Evolutionary conservation across 2,329 filamentous ascomycete species (phyloP), one percentile per base, ranked within the genome.

Genomic region (Fusarium coicis): DNA sequence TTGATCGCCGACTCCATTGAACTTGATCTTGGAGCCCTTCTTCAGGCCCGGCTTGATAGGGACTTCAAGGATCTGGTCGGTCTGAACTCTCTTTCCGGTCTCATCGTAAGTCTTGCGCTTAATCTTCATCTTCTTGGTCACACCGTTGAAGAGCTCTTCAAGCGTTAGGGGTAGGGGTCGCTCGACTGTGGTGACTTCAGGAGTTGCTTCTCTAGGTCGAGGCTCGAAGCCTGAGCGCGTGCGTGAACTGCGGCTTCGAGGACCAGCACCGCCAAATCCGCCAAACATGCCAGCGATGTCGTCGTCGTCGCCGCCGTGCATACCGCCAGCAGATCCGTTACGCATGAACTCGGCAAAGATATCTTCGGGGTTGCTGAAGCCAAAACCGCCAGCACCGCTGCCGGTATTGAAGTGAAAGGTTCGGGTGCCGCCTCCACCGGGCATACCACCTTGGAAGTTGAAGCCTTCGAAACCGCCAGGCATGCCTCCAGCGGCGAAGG

Each of bases 11-110:
- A 99, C 95, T 46, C 96, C 95, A 79, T 93, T 93, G 81, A 97
- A 99, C 84, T 98, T 98, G 83, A 99, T 97, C 87, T 98, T 99
- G 79, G 94, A 97, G 36, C 96, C 96, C 77, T 97, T 95, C 85
- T 98, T 98, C 83, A 98, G 85, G 66, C 96, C 96, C 10, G 94
- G 92, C 85, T 98, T 98, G 84, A 99, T 97, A 52, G 95, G 94
- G 58, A 98, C 96, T 80, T 97, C 95, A 36, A 99, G 85, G 23
- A 98, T 94, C 79, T 95, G 93, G 77, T 99, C 96, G 68, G 95
- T 93, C 7, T 92, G 93, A 47, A 90, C 93, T 76, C 95, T 91
- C 86, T 97, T 97, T 65, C 94, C 94, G 2, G 88, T 91, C 26
- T 91, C 87, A 81, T 99, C 96, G 81, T 94, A 98, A 23, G 93